Evolutionary conservation across 306 rosid species (phyloP), one percentile per base, ranked within the genome.

Genomic region (Corylus heterophylla): DNA sequence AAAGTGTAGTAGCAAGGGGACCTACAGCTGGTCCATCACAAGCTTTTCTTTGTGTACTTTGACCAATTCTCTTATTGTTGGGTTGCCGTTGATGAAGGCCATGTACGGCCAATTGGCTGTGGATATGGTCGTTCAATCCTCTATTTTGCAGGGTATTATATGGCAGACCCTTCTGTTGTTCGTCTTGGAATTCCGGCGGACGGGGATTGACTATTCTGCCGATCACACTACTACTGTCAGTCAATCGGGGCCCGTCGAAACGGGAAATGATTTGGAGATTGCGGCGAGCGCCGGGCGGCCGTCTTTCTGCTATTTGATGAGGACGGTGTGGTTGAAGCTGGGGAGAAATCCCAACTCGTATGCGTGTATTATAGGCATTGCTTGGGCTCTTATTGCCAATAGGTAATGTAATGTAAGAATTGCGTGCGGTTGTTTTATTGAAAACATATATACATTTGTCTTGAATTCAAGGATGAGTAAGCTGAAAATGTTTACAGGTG

Each of bases 31-130:
- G 99, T 95, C 88, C 16, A 95, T 95, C 70, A 95, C 98, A 0
- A 87, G 93, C 82, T 93, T 91, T 85, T 93, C 98, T 1, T 62
- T 95, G 78, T 93, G 93, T 61, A 88, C 90, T 59, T 44, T 95
- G 4, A 93, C 99, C 1, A 95, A 88, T 7, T 79, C 99, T 22
- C 91, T 95, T 0, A 97, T 95, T 5, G 98, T 95, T 0, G 99
- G 99, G 2, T 90, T 95, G 7, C 99, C 99, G 1, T 76, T 95
- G 29, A 39, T 87, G 7, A 85, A 71, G 59, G 87, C 97, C 73
- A 95, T 95, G 98, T 95, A 95, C 58, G 99, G 99, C 1, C 83
- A 81, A 0, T 12, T 82, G 37, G 97, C 84, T 0, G 96, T 89
- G 2, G 93, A 93, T 48, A 87, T 95, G 22, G 99, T 95, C 4